Conservation (phyloP, 768 basidiomycete species). For the Galerina sulciceps region DNA sequence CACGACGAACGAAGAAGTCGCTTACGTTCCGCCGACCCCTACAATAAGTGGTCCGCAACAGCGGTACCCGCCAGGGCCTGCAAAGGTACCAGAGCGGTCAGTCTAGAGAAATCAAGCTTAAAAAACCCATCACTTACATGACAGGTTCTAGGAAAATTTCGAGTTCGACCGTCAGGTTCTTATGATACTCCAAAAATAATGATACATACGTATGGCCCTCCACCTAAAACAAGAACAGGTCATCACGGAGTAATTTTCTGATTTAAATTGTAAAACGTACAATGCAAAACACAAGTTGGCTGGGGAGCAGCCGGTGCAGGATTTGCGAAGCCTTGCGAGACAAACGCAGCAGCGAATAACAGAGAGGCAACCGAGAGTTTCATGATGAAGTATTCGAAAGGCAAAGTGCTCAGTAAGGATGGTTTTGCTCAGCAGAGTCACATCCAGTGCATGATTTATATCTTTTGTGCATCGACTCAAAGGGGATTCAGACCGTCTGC, state of each 20-base stretch:
- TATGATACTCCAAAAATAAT: background rate
- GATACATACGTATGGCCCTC: conserved; percentile 12
- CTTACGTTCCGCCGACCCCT: conserved; percentile 21
- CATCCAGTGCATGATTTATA: background rate
- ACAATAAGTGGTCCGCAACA: conserved; percentile 18
- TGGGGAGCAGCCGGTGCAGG: background rate
- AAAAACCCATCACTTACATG: background rate
- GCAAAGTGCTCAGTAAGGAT: background rate
- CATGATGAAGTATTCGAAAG: background rate
- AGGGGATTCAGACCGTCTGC: no score
- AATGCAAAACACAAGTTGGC: background rate
- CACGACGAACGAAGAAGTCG: background rate
- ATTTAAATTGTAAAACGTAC: background rate
- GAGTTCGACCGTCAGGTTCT: background rate
- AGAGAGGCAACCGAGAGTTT: background rate
- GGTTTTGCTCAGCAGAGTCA: background rate
- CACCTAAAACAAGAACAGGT: background rate
- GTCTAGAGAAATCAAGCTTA: no score
- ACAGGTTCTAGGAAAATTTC: background rate
- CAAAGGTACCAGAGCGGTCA: no score
- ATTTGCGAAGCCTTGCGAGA: background rate
- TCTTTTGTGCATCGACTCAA: no score
- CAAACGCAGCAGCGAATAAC: background rate
- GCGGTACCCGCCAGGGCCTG: conserved; percentile 15
- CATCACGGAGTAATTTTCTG: background rate